phyloP scores from a whole-genome alignment of 2,329 filamentous ascomycete genomes.

The Dothiorella sarmentorum region DNA sequence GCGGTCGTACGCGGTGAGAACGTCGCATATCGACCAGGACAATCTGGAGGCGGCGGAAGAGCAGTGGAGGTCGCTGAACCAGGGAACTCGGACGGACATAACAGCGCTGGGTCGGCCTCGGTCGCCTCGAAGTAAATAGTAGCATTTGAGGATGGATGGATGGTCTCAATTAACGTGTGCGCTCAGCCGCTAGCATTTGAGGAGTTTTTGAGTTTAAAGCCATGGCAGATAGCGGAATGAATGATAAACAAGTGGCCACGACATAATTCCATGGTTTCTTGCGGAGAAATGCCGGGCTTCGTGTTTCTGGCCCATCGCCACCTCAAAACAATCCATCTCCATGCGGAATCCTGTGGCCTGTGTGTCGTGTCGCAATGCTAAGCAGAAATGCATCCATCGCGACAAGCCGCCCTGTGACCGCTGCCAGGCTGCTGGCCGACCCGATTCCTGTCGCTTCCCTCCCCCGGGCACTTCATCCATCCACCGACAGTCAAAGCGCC shows the following conservation, averaged over 20 bases:
- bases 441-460: conserved; percentile 35
- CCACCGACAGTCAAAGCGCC: conserved; percentile 37
- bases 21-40: neutral
- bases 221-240: too few species aligned
- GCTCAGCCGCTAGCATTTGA: too few species aligned
- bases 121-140: neutral
- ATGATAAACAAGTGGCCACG: too few species aligned
- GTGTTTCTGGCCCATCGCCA: conserved; percentile 1
- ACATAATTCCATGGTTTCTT: too few species aligned
- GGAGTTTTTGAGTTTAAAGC: too few species aligned
- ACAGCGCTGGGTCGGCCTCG: too few species aligned
- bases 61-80: neutral
- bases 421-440: conserved; percentile 33
- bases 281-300: neutral
- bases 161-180: neutral
- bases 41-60: neutral
- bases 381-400: conserved; percentile 40
- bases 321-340: neutral
- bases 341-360: conserved; percentile 42
- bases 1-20: neutral
- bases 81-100: neutral
- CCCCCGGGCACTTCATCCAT: conserved; percentile 37
- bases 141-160: neutral
- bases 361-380: conserved; percentile 37
- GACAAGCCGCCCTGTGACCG: conserved; percentile 38